Evolutionary conservation across 2,329 filamentous ascomycete species (phyloP), one percentile per base, ranked within the genome.

Genomic region (Alternaria infectoria): DNA sequence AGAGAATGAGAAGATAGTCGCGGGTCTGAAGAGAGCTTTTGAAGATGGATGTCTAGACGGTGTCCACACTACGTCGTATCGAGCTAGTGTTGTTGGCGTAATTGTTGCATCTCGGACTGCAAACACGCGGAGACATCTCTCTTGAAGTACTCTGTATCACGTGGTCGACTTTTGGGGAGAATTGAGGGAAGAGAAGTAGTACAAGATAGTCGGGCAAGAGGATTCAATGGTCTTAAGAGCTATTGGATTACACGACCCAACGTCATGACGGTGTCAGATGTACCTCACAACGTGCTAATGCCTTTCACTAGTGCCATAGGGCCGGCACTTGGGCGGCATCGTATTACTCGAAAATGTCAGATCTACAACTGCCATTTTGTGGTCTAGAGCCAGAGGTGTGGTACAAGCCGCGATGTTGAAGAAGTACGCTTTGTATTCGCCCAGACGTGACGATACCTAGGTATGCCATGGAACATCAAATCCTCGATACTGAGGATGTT

Each of bases 401-500:
- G 30, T 36, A 36, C 30, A n/a, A 36, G 30, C n/a, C 30, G 30
- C 30, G 30, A 36, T 36, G 30, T 40, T 40, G 32, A 40, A 40
- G 32, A 40, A 10, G 32, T 40, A 40, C 32, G 32, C 7, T 40
- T 40, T n/a, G 15, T n/a, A n/a, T 40, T 4, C 32, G 32, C 1
- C 32, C 15, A 40, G 32, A 40, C 13, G 26, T 30, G 12, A 32
- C 6, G 30, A 8, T 32, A n/a, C n/a, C n/a, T n/a, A n/a, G n/a
- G n/a, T n/a, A n/a, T n/a, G n/a, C n/a, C n/a, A n/a, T n/a, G n/a
- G n/a, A n/a, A 5, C 30, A 32, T 8, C 3, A 8, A 36, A 15
- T 9, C 32, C 1, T 36, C 1, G 15, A 36, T n/a, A 15, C 0
- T n/a, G n/a, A 36, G 15, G n/a, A 0, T 9, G 1, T 5, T 15